Evolutionary conservation across 1,284 basidiomycete species (phyloP), one percentile per base, ranked within the genome.

Genomic region (Cutaneotrichosporon sp.): DNA sequence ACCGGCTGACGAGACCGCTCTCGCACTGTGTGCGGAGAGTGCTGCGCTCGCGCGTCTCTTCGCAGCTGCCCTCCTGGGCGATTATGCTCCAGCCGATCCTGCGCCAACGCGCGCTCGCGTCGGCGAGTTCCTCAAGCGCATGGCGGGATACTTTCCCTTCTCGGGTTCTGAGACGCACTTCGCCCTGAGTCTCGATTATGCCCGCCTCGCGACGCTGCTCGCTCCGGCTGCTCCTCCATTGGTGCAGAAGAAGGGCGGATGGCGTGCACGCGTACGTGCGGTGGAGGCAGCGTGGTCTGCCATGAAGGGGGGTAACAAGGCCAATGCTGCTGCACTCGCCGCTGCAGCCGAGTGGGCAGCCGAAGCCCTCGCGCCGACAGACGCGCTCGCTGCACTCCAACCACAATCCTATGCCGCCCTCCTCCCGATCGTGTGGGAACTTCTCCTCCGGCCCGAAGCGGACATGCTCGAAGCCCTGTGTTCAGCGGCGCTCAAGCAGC

Each of bases 131-230:
- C 56, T 78, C 7, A 68, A 69, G 55, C 72, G 77, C 56, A 89
- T 95, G 84, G 80, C 86, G 2, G 84, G 87, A 2, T 93, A 93
- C 80, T 96, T 97, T 76, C 92, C 93, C 1, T 92, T 91, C 77
- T 42, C 62, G 0, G 50, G 63, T 2, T 60, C 42, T 2, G 62
- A 53, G 1, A 67, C 69, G 0, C 68, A 66, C 1, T 72, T 78
- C 53, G 70, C 31, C 88, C 89, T 36, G 80, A 91, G 65, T 78
- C 88, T 67, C 75, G 85, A 57, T 81, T 89, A 72, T 80, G 84
- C 60, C 78, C 82, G 72, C 34, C 65, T 77, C 18, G 73, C 73
- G 5, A 64, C 74, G 26, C 61, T 73, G 31, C 65, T 76, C 18
- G 72, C 73, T 18, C 75, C 74, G 11, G 66, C 73, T 0, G 65